phyloP scores from a whole-genome alignment of 148 eudicot species.

The Rheum nobile region DNA sequence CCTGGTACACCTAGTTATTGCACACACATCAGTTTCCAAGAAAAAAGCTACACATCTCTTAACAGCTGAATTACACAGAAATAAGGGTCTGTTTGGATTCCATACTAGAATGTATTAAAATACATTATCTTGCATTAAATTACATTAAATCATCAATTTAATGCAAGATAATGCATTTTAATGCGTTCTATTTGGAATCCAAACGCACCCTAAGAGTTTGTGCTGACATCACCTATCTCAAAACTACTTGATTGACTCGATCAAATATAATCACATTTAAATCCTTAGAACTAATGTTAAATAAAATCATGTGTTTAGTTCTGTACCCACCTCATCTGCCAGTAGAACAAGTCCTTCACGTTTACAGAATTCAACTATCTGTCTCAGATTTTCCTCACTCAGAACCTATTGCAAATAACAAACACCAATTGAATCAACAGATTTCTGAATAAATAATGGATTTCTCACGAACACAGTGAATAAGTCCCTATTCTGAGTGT shows the following conservation, averaged over 20 bases:
- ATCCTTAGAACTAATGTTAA: too few species aligned
- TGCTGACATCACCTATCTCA: neutral
- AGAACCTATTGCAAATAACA: slow-evolving; percentile 45
- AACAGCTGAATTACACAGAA: neutral
- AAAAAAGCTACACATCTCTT: neutral
- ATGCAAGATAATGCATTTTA: too few species aligned
- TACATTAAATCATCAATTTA: too few species aligned
- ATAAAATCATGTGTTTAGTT: neutral
- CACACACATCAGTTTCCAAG: neutral
- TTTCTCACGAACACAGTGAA: neutral
- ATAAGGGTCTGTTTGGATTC: neutral
- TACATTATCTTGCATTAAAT: too few species aligned
- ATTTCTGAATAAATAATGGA: neutral
- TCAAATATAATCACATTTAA: too few species aligned
- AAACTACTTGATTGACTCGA: too few species aligned
- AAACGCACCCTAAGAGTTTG: too few species aligned
- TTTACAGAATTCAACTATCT: slow-evolving; percentile 87
- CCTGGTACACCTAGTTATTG: slow-evolving; percentile 76
- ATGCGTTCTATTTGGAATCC: too few species aligned
- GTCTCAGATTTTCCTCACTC: slow-evolving; percentile 65
- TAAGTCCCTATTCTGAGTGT: neutral
- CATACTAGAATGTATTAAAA: too few species aligned
- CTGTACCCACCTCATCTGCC: slow-evolving; percentile 73
- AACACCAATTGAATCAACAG: slow-evolving; percentile 6
- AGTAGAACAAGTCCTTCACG: slow-evolving; percentile 79